Evolutionary conservation across 306 rosid species (phyloP), one percentile per base, ranked within the genome.

Genomic region (Glycine soja): DNA sequence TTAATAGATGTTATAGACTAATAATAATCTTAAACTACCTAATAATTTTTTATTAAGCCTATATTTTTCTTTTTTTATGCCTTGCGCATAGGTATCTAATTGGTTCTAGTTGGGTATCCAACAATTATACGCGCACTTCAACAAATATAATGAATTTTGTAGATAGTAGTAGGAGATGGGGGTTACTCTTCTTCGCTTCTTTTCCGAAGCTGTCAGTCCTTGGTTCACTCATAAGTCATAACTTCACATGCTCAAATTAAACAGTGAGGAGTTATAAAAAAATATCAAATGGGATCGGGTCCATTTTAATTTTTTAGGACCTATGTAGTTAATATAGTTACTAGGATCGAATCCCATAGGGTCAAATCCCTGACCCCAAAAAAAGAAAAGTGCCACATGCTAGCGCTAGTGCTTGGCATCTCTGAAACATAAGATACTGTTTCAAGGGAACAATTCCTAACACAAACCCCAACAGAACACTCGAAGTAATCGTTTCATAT

Each of bases 301-400:
- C 68, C 79, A 62, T 24, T 24, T 24, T 24, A 24, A 36, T 3
- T 15, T 48, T 48, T 81, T 73, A 74, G 68, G 69, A 73, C 42
- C 32, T 72, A 38, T 53, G 8, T 46, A 24, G 58, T 72, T 51
- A 81, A 69, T 45, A 18, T 80, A 80, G 80, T 64, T 38, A 52
- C 67, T 81, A 81, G 81, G 85, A 82, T 38, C 65, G 58, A 58
- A 75, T 82, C 72, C 71, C 80, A 13, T 48, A 69, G 50, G 77
- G 65, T 82, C 38, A 68, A 72, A 68, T 75, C 47, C 53, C 47
- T 48, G 34, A 57, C 36, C 81, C 75, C 67, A 38, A 51, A 70
- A 62, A 62, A 24, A 10, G 69, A 77, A 51, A 83, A 45, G 16
- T 51, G 30, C 59, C 82, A 82, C 66, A 82, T 61, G 58, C 73